phyloP scores from a whole-genome alignment of 2,329 filamentous ascomycete species.

The Beauveria rudraprayagi region DNA sequence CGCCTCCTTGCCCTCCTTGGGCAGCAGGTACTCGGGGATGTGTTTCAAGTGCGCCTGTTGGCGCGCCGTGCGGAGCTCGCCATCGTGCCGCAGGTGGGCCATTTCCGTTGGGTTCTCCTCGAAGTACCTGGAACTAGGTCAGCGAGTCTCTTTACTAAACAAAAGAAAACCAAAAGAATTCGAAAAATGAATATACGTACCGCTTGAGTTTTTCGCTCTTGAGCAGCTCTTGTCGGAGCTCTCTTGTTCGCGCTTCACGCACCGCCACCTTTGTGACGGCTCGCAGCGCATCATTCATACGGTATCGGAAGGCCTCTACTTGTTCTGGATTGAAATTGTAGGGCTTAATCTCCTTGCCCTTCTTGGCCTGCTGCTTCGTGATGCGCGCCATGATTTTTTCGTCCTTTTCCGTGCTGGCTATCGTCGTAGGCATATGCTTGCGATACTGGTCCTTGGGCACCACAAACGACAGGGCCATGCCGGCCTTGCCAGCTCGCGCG shows the following conservation, averaged over 20 bases:
- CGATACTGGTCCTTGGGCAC: constrained; percentile 73
- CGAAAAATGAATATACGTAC: constrained; percentile 16
- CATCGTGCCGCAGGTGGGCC: constrained; percentile 80
- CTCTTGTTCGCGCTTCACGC: constrained; percentile 79
- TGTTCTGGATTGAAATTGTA: constrained; percentile 94
- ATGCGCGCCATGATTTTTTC: constrained; percentile 80
- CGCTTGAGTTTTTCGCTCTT: constrained; percentile 91
- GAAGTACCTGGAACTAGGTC: constrained; percentile 54
- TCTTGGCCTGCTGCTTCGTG: constrained; percentile 66
- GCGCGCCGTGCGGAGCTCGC: constrained; percentile 72
- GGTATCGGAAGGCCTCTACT: constrained; percentile 88
- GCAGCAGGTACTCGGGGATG: constrained; percentile 88
- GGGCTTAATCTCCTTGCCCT: constrained; percentile 73
- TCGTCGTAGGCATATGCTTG: constrained; percentile 81
- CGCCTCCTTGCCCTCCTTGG: constrained; percentile 64
- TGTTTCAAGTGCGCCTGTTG: constrained; percentile 88
- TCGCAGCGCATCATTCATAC: constrained; percentile 84
- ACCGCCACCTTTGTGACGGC: constrained; percentile 85
- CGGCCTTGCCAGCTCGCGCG: constrained; percentile 80
- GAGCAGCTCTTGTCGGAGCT: constrained; percentile 81
- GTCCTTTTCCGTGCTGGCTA: constrained; percentile 69
- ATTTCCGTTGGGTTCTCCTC: constrained; percentile 93
- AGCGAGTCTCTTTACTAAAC: not conserved
- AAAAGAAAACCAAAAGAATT: not conserved
- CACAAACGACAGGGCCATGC: constrained; percentile 94